Conservation (phyloP, 352 stramenopile species). For the Phytophthora cactorum region DNA sequence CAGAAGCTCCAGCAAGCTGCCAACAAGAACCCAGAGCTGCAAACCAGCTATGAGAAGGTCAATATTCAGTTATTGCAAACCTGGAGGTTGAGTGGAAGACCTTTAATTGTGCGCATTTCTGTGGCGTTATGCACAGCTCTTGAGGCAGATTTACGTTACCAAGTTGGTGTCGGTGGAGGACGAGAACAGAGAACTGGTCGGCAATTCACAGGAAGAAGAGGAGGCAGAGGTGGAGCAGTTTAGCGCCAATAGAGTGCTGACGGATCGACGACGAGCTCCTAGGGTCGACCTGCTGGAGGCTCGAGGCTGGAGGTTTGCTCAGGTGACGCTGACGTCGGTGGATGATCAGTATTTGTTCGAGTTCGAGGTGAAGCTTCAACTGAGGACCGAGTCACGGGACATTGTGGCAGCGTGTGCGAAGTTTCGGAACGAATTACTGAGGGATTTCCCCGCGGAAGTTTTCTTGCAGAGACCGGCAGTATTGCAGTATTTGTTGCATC, state of each 20-base stretch:
- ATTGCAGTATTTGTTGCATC: constrained; percentile 65
- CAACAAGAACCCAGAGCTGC: constrained; percentile 41
- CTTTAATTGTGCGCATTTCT: constrained; percentile 17
- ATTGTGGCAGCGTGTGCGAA: constrained; percentile 56
- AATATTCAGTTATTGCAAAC: neutral
- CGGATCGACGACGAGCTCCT: constrained; percentile 7
- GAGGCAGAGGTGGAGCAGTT: constrained; percentile 1
- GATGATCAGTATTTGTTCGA: constrained; percentile 84
- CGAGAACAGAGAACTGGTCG: neutral
- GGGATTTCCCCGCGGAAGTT: constrained; percentile 70
- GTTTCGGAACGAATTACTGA: constrained; percentile 62
- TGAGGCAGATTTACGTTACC: constrained; percentile 51
- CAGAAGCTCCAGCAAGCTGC: constrained; percentile 48
- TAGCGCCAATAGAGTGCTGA: neutral
- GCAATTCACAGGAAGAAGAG: constrained; percentile 1
- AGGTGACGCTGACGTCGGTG: constrained; percentile 50
- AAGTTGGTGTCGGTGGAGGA: constrained; percentile 4
- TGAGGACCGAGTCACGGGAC: constrained; percentile 53
- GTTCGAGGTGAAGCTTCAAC: constrained; percentile 75
- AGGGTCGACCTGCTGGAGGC: constrained; percentile 35
- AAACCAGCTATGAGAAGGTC: constrained; percentile 55
- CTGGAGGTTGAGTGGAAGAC: neutral
- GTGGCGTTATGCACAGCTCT: constrained; percentile 33
- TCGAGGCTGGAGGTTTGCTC: constrained; percentile 64
- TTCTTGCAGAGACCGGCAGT: constrained; percentile 72